These are phyloP conservation scores for Fusarium continuum DNA, from an alignment of 2,329 filamentous ascomycete species.

Conservation along the genomic window DNA sequence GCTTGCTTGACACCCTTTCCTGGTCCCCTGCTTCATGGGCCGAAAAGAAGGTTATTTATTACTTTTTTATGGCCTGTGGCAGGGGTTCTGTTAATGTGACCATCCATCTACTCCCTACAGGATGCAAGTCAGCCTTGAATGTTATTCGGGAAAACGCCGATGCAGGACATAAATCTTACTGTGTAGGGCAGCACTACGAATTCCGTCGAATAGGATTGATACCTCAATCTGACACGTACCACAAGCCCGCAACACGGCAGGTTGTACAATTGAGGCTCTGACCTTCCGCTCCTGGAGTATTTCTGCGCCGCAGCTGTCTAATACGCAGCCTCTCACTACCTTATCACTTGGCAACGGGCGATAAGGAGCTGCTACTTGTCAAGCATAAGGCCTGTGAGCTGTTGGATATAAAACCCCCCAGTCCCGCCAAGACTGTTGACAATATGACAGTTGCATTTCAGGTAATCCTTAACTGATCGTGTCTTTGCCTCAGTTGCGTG, in stretches of 20 bases:
- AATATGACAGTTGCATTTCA: constrained; percentile 11
- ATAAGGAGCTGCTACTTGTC: constrained; percentile 14
- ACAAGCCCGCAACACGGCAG: constrained; percentile 2
- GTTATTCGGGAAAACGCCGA: constrained; percentile 1
- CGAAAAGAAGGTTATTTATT: constrained; percentile 8
- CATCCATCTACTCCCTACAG: background rate
- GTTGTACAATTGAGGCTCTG: background rate
- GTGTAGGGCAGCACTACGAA: background rate
- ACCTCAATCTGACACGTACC: background rate
- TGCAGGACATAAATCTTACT: background rate
- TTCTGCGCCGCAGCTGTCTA: background rate
- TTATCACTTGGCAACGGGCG: constrained; percentile 22
- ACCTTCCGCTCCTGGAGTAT: constrained; percentile 18
- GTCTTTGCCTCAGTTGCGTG: constrained; percentile 1
- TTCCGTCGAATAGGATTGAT: background rate
- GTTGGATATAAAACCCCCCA: constrained; percentile 15
- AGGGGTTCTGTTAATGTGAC: constrained; percentile 10
- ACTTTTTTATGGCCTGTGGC: constrained; percentile 11
- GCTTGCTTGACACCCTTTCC: background rate
- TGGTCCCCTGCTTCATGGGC: background rate
- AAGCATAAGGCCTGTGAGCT: background rate
- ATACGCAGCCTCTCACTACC: background rate
- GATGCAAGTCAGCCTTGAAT: background rate
- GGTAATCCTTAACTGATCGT: background rate
- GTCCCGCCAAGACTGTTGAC: constrained; percentile 22